Conservation (phyloP, 352 stramenopile species). For the Elongisporangium undulatum region DNA sequence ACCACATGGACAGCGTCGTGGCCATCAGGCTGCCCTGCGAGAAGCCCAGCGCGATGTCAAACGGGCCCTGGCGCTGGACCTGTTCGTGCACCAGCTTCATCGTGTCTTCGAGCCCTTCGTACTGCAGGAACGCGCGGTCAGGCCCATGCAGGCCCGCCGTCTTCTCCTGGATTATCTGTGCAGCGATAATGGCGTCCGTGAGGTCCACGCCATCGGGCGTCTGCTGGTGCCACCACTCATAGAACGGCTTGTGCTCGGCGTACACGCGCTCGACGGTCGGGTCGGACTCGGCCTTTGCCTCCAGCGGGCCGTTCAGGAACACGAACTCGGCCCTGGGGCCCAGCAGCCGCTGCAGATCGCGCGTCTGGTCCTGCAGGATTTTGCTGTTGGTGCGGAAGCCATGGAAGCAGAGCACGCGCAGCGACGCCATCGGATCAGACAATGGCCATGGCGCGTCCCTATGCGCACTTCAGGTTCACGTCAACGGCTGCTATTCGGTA, state of each 20-base stretch:
- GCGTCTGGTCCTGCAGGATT: conserved; percentile 18
- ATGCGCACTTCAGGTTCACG: neutral
- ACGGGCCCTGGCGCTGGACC: conserved; percentile 22
- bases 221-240: conserved; percentile 13
- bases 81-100: conserved; percentile 29
- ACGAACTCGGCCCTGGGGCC: conserved; percentile 14
- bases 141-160: neutral
- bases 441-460: neutral
- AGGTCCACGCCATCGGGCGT: conserved; percentile 5
- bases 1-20: conserved; percentile 25
- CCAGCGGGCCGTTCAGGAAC: conserved; percentile 13
- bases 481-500: neutral
- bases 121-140: conserved; percentile 14
- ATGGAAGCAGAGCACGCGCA: conserved; percentile 23
- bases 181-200: conserved; percentile 1
- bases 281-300: conserved; percentile 9
- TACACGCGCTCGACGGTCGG: conserved; percentile 11
- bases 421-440: neutral
- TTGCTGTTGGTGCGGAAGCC: conserved; percentile 21
- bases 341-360: conserved; percentile 12
- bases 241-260: conserved; percentile 8
- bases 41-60: conserved; percentile 45
- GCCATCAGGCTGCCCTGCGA: conserved; percentile 38
- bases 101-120: conserved; percentile 21
- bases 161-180: neutral